Evolutionary conservation across 1,284 basidiomycete genomes (phyloP).

Genomic region (Ceratobasidium sp.): DNA sequence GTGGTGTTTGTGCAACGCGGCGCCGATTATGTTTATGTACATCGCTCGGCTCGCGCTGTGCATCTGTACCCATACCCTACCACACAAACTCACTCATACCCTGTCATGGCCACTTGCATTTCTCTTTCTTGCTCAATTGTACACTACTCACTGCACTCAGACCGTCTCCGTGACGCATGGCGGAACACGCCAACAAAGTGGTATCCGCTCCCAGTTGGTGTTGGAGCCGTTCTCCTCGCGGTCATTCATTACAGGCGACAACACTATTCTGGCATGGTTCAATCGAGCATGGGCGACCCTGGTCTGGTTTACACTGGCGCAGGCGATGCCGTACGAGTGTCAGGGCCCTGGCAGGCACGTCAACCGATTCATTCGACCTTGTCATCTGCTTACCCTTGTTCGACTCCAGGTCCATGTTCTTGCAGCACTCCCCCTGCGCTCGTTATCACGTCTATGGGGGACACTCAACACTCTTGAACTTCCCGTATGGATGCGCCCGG

Average conservation of each 20-base stretch:
- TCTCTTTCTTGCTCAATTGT: not conserved
- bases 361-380: constrained; percentile 1
- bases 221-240: constrained; percentile 87
- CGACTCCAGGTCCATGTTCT: constrained; percentile 97
- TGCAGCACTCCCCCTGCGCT: constrained; percentile 91
- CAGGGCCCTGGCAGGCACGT: constrained; percentile 94
- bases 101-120: not conserved
- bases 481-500: constrained; percentile 92
- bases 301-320: constrained; percentile 11
- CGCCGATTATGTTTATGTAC: constrained; percentile 2
- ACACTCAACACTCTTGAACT: constrained; percentile 92
- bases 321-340: constrained; percentile 65
- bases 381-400: not conserved
- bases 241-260: constrained; percentile 73
- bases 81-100: not conserved
- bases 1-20: not conserved
- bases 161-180: constrained; percentile 73
- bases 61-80: not conserved
- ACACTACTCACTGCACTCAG: constrained; percentile 19
- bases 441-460: constrained; percentile 95
- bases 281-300: not conserved
- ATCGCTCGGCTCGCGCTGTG: constrained; percentile 2
- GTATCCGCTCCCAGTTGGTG: constrained; percentile 93
- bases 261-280: not conserved
- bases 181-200: constrained; percentile 89